Evolutionary conservation across 1,139 yeast species (phyloP), one percentile per base, ranked within the genome.

Genomic region (Chernovozyma aurita): DNA sequence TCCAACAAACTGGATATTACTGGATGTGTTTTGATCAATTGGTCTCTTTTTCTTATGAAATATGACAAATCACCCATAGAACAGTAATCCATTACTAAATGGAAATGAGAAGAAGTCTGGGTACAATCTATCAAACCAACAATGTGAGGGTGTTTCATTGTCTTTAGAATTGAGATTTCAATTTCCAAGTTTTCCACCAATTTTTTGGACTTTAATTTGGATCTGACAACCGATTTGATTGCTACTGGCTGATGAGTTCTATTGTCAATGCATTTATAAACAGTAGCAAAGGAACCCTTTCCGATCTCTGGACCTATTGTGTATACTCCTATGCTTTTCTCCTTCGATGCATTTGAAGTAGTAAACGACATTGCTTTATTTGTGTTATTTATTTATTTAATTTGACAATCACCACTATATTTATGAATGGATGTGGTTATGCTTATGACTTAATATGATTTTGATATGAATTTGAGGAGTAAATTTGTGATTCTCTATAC

Each of bases 71-170:
- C 98, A 8, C 98, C 98, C 59, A 92, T 69, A 0, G 97, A 81
- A 56, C 98, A 92, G 61, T 87, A 92, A 56, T 92, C 97, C 97
- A 92, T 92, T n/a, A 90, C 79, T 45, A 92, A 67, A 59, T 87
- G 94, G 63, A 88, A 86, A 59, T 90, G 87, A 9, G 84, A 67
- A 9, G 78, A 58, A 1, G 95, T 84, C 52, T 86, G 84, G 43
- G 81, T 79, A 55, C 86, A 87, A 51, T 90, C 97, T 38, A 85
- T 61, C 34, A 92, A 66, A 12, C 84, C 82, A 3, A 92, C 98
- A 36, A 92, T 85, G 57, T 92, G 97, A 3, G 97, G 95, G 53
- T 92, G 96, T 48, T 82, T 80, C 70, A 92, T 73, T 35, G 84
- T 78, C 63, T 88, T 87, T 47, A 92, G 69, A 35, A 92, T 92